Base-by-base conservation (phyloP, 129 eudicot genomes). In the Flaveria sonorensis region DNA sequence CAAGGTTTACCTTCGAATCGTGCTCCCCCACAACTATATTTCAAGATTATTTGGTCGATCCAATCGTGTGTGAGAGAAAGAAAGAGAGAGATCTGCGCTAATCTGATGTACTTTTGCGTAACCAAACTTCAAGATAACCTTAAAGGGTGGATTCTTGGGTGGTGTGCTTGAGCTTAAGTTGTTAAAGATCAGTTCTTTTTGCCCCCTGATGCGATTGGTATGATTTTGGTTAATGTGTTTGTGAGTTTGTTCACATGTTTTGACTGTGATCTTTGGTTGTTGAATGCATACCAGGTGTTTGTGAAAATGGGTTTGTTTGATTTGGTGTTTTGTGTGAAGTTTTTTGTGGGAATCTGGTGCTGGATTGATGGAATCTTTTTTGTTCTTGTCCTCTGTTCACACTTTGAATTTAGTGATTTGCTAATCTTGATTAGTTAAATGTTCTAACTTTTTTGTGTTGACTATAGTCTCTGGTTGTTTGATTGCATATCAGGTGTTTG, bases 141-240 rank as follows among this genome's bases (percentile, higher is more conserved):
- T 66, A 39, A 56, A 11, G 39, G 50, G 24, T 52, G 2, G 16
- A 8, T 2, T 11, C 42, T 67, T 19, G 71, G 12, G n/a, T 21
- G 56, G 12, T 39, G 12, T 72, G 53, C 67, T 2, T 73, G 61
- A 53, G 74, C 79, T 73, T 53, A 64, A 30, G 16, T 72, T 16
- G 61, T 66, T 23, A 28, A 72, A 80, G 50, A 61, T 65, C 74
- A 20, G 63, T 42, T 57, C 50, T 70, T 60, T 70, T 59, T 73
- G 46, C 48, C 77, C 24, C 42, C 78, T 80, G 78, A 83, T 83
- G 90, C 83, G 75, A 76, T 83, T 83, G 83, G 90, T 86, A 83
- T 19, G 81, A 36, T 60, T 42, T 12, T 77, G 14, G 0, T 24
- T 61, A 26, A 36, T 47, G 28, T 45, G 8, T 26, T 53, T 71